A percentile compares a stretch with the other conserved stretches of the same genome.
These are phyloP conservation scores for Lentinula novae-zelandiae DNA, from an alignment of 1,284 basidiomycete genomes.

Conservation along the genomic window DNA sequence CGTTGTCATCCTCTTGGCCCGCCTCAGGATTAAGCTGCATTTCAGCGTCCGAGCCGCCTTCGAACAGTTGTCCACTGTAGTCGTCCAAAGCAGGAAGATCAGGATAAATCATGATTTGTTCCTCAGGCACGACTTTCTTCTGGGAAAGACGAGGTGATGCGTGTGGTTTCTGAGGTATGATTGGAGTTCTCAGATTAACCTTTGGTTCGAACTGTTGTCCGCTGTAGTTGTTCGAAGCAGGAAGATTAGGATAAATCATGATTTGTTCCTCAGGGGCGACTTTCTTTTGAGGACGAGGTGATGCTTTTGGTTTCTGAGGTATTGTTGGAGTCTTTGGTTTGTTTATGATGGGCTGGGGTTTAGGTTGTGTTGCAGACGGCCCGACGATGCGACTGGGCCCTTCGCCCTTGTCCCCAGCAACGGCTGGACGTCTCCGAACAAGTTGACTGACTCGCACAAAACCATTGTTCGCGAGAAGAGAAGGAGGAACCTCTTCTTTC, in stretches of 20 bases:
- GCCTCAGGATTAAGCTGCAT: background rate
- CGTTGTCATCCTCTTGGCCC: background rate
- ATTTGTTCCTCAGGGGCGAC: background rate
- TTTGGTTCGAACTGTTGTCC: background rate
- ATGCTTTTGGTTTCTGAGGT: background rate
- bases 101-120: background rate
- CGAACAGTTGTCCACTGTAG: background rate
- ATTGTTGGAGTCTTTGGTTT: background rate
- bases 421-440: background rate
- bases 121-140: background rate
- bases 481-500: background rate
- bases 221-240: background rate
- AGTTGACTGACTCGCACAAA: background rate
- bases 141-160: background rate
- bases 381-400: background rate
- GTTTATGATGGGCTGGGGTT: background rate
- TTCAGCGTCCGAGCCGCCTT: background rate
- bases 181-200: background rate
- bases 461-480: background rate
- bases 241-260: background rate
- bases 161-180: background rate
- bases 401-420: conserved; percentile 2
- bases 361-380: background rate
- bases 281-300: background rate
- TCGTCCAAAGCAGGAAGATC: background rate